Percentiles rank a stretch among this genome's conserved stretches.
Evolutionary conservation across 2,329 filamentous ascomycete genomes (phyloP).

Genomic region (Sporothrix phasma): DNA sequence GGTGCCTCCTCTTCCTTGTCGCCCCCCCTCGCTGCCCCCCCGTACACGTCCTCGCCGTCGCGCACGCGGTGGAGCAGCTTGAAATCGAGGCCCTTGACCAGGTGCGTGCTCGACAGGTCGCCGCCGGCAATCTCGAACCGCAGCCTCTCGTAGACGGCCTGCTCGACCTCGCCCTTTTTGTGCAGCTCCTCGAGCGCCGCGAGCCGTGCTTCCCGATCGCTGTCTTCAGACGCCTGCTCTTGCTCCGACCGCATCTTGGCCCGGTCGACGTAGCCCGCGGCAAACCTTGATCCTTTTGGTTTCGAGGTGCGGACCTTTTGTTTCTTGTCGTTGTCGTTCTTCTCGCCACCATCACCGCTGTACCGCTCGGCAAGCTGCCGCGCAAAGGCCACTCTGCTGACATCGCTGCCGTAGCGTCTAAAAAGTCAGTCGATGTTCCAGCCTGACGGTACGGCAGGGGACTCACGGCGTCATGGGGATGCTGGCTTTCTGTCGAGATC

Average conservation of each 20-base stretch:
- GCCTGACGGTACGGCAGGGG: background rate
- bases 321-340: constrained; percentile 28
- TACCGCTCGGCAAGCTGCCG: constrained; percentile 72
- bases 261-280: constrained; percentile 75
- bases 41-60: constrained; percentile 57
- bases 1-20: constrained; percentile 36
- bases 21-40: constrained; percentile 30
- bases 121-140: constrained; percentile 72
- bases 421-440: background rate
- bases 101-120: constrained; percentile 67
- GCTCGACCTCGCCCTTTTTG: constrained; percentile 76
- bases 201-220: constrained; percentile 53
- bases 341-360: constrained; percentile 35
- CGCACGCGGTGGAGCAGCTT: constrained; percentile 62
- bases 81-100: constrained; percentile 88
- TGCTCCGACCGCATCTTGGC: constrained; percentile 43
- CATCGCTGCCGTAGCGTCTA: constrained; percentile 54
- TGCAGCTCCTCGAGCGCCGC: constrained; percentile 71
- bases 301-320: constrained; percentile 72
- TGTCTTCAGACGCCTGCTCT: constrained; percentile 38
- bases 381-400: constrained; percentile 59
- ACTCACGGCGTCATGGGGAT: constrained; percentile 91
- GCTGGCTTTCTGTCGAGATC: constrained; percentile 66
- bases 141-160: constrained; percentile 64
- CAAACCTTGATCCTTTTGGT: constrained; percentile 74